Evolutionary conservation across 768 basidiomycete genomes (phyloP).

Genomic region (Suillus fuscotomentosus): DNA sequence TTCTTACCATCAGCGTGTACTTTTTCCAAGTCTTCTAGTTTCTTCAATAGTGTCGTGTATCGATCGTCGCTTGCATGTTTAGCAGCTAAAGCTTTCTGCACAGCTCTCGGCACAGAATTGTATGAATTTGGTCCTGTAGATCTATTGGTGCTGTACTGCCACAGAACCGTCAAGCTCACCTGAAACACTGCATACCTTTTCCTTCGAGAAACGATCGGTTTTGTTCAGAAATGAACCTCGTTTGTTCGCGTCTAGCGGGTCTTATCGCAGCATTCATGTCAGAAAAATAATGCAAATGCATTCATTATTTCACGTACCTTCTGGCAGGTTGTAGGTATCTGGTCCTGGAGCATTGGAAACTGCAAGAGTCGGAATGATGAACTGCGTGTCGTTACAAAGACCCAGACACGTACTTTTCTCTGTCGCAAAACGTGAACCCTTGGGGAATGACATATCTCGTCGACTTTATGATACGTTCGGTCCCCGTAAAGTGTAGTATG

Average conservation of each 20-base stretch:
- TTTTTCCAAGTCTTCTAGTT: slow-evolving; percentile 62
- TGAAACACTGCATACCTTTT: slow-evolving; percentile 39
- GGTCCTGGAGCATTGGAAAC: slow-evolving; percentile 52
- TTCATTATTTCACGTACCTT: slow-evolving; percentile 29
- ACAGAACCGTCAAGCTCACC: slow-evolving; percentile 31
- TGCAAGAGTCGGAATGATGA: slow-evolving; percentile 3
- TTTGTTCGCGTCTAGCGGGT: slow-evolving; percentile 49
- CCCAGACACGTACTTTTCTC: slow-evolving; percentile 32
- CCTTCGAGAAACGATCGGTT: slow-evolving; percentile 47
- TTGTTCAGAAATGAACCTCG: slow-evolving; percentile 60
- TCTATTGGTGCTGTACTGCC: background rate
- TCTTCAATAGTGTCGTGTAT: slow-evolving; percentile 55
- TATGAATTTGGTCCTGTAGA: slow-evolving; percentile 35
- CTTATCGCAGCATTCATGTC: slow-evolving; percentile 31
- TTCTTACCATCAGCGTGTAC: slow-evolving; percentile 68
- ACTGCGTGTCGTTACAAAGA: background rate
- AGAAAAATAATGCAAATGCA: too few species aligned
- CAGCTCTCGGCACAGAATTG: slow-evolving; percentile 21
- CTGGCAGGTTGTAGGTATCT: slow-evolving; percentile 42
- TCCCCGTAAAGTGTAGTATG: background rate
- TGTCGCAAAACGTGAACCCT: slow-evolving; percentile 45
- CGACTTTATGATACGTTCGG: background rate
- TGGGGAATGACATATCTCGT: slow-evolving; percentile 40
- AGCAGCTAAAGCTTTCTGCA: slow-evolving; percentile 25
- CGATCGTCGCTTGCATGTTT: slow-evolving; percentile 38